phyloP scores from a whole-genome alignment of 495 filamentous ascomycete species.

The Hypoxylon perforatum region DNA sequence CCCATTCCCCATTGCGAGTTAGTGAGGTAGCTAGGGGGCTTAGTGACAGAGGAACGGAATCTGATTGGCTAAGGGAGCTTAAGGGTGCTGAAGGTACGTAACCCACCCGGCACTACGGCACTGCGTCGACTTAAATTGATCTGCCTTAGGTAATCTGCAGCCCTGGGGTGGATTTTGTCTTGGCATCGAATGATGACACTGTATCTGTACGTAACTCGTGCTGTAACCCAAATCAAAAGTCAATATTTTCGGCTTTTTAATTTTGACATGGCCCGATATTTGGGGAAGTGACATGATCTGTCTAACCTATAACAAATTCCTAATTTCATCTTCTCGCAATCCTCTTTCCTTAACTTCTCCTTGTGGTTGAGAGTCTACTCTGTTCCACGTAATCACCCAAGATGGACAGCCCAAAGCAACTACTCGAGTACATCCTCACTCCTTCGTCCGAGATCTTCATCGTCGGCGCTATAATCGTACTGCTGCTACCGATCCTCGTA shows the following conservation, averaged over 20 bases:
- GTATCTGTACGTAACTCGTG: constrained; percentile 1
- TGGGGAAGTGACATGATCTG: constrained; percentile 21
- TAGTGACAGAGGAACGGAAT: background rate
- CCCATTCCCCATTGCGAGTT: constrained; percentile 5
- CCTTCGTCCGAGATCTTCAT: constrained; percentile 67
- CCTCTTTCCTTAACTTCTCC: constrained; percentile 5
- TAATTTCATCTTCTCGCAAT: too few relatives aligned
- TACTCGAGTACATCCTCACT: constrained; percentile 59
- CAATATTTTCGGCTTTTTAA: constrained; percentile 1
- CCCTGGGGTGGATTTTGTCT: background rate
- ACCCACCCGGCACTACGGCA: constrained; percentile 38
- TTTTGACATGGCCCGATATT: constrained; percentile 10
- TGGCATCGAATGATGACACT: constrained; percentile 45
- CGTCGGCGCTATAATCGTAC: constrained; percentile 73
- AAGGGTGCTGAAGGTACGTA: constrained; percentile 17
- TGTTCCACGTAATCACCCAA: constrained; percentile 12
- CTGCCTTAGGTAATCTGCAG: background rate
- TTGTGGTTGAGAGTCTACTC: background rate
- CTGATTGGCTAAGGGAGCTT: constrained; percentile 8
- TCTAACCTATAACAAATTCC: too few relatives aligned
- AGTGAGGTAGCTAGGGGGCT: background rate
- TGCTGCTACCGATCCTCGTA: constrained; percentile 79
- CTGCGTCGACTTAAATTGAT: constrained; percentile 17
- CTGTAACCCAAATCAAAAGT: constrained; percentile 32
- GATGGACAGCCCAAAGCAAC: constrained; percentile 43